Evolutionary conservation across 371 early-diverging fungal species (phyloP).

Genomic region (Mortierella sp.): DNA sequence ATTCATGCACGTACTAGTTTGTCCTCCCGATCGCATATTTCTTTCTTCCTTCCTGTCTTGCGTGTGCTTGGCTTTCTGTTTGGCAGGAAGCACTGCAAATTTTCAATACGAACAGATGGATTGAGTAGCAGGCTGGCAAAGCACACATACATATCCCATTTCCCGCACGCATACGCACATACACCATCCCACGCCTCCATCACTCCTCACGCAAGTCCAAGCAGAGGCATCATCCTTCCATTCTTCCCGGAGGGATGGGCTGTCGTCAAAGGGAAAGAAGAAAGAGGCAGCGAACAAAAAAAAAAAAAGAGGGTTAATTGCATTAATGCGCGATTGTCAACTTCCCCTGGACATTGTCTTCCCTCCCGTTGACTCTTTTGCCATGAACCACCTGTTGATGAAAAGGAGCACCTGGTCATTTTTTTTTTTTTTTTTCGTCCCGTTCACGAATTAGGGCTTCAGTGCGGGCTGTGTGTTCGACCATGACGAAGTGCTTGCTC

Average conservation of each 20-base stretch:
- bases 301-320: conserved; percentile 22
- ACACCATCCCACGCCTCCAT: neutral
- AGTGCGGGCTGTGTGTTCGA: neutral
- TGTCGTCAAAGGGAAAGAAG: neutral
- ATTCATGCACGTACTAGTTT: neutral
- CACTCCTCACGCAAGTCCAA: neutral
- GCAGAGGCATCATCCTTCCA: neutral
- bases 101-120: no score
- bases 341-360: neutral
- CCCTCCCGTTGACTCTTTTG: neutral
- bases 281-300: neutral
- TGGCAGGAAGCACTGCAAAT: neutral
- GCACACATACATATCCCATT: no score
- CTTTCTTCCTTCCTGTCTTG: neutral
- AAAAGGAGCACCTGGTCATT: neutral
- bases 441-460: neutral
- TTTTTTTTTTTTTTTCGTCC: conserved; percentile 6
- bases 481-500: neutral
- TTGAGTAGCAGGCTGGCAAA: no score
- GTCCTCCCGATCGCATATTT: neutral
- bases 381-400: neutral
- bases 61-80: neutral
- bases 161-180: neutral
- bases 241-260: neutral
- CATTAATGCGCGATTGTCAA: conserved; percentile 18